Percentiles rank a stretch among this genome's conserved stretches.
Evolutionary conservation across 371 early-diverging fungal species (phyloP).

Genomic region (Mortierella sp.): DNA sequence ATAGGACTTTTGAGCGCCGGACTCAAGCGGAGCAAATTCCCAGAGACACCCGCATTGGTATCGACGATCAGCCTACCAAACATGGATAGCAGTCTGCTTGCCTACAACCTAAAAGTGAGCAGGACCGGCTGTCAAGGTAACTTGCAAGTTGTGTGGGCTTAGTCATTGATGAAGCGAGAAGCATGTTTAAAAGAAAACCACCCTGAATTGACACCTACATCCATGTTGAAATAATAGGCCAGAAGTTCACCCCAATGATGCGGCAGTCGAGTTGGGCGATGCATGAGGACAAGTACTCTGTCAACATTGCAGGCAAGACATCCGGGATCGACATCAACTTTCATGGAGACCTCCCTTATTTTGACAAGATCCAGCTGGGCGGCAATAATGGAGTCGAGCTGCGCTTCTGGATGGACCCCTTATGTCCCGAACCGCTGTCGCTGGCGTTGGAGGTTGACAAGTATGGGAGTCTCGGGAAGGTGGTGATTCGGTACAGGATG

Average conservation of each 20-base stretch:
- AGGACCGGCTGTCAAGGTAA: slow-evolving; percentile 60
- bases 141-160: neutral
- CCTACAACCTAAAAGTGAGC: slow-evolving; percentile 65
- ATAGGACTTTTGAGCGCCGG: slow-evolving; percentile 46
- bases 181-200: too few species aligned
- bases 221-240: neutral
- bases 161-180: too few species aligned
- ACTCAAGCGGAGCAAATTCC: slow-evolving; percentile 22
- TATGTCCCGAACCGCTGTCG: slow-evolving; percentile 59
- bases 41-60: slow-evolving; percentile 47
- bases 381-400: slow-evolving; percentile 68
- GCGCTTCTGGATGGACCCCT: slow-evolving; percentile 79
- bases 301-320: slow-evolving; percentile 51
- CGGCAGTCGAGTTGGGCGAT: slow-evolving; percentile 78
- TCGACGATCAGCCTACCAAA: slow-evolving; percentile 67
- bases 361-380: slow-evolving; percentile 52
- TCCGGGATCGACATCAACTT: slow-evolving; percentile 70
- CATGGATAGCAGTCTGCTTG: slow-evolving; percentile 69
- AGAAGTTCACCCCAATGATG: slow-evolving; percentile 48
- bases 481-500: slow-evolving; percentile 80
- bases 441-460: slow-evolving; percentile 72
- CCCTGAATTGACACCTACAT: neutral
- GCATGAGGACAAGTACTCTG: slow-evolving; percentile 81
- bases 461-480: slow-evolving; percentile 81
- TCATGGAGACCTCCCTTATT: slow-evolving; percentile 81